A percentile compares a stretch with the other conserved stretches of the same genome.
These are phyloP conservation scores for Pseudocercospora crystallina DNA, from an alignment of 2,329 filamentous ascomycete genomes.

Conservation along the genomic window DNA sequence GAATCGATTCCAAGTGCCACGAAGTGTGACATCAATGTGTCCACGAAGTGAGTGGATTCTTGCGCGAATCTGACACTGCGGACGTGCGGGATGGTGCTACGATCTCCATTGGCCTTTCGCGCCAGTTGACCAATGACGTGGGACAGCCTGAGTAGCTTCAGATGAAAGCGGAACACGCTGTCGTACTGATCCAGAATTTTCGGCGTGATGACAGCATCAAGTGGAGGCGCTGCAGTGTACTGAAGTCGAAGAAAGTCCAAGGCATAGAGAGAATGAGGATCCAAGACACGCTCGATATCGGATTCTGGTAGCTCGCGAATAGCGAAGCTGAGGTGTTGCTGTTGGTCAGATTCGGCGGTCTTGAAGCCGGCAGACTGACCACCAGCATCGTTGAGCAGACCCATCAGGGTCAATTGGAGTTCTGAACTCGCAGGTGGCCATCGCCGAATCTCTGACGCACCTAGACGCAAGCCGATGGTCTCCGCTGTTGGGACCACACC, in stretches of 20 bases:
- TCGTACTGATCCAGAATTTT: slow-evolving; percentile 77
- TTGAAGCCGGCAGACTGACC: not conserved
- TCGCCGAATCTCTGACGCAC: slow-evolving; percentile 63
- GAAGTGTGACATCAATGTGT: slow-evolving; percentile 71
- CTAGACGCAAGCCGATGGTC: slow-evolving; percentile 78
- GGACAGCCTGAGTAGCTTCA: slow-evolving; percentile 72
- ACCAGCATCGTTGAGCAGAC: slow-evolving; percentile 35
- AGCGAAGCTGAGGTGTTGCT: slow-evolving; percentile 62
- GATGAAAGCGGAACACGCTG: slow-evolving; percentile 73
- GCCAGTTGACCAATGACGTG: slow-evolving; percentile 51
- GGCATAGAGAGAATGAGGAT: slow-evolving; percentile 79
- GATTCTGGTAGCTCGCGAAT: slow-evolving; percentile 76
- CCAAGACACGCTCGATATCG: slow-evolving; percentile 79
- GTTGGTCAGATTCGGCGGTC: slow-evolving; percentile 28
- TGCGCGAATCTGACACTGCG: slow-evolving; percentile 56
- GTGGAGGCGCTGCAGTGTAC: slow-evolving; percentile 72
- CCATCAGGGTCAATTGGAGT: slow-evolving; percentile 83
- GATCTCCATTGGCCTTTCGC: slow-evolving; percentile 10
- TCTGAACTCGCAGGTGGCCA: slow-evolving; percentile 97
- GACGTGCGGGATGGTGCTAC: not conserved
- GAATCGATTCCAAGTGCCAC: slow-evolving; percentile 73
- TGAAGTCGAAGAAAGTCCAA: slow-evolving; percentile 90
- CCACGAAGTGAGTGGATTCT: slow-evolving; percentile 78
- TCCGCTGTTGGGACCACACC: slow-evolving; percentile 69
- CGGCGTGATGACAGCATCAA: slow-evolving; percentile 72